Evolutionary conservation across 2,329 filamentous ascomycete genomes (phyloP).

Genomic region (Ambrosiella cleistominuta): DNA sequence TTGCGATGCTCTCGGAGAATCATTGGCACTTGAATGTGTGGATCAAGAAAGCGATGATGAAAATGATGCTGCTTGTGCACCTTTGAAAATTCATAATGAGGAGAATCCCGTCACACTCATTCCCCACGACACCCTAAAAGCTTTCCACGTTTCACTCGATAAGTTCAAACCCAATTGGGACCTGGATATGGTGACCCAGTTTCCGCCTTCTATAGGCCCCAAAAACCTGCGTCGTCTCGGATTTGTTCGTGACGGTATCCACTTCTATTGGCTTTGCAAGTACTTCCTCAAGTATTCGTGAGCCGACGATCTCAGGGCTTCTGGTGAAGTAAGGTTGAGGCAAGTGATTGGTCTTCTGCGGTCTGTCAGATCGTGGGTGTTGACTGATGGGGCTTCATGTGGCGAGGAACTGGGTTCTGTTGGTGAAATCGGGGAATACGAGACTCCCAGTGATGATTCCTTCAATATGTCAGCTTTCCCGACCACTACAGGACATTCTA

Average conservation of each 20-base stretch:
- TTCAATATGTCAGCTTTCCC: constrained; percentile 57
- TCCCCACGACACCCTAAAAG: constrained; percentile 29
- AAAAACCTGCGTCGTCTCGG: constrained; percentile 43
- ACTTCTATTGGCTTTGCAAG: constrained; percentile 56
- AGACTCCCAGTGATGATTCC: constrained; percentile 44
- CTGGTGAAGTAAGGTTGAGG: constrained; percentile 40
- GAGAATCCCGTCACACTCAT: constrained; percentile 23
- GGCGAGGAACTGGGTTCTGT: constrained; percentile 53
- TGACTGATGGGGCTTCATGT: constrained; percentile 43
- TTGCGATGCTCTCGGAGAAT: constrained; percentile 25
- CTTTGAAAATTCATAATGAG: not conserved
- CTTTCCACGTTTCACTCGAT: constrained; percentile 39
- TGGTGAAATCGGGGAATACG: constrained; percentile 49
- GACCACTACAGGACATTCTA: constrained; percentile 33
- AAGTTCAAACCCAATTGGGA: constrained; percentile 62
- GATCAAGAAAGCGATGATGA: constrained; percentile 15
- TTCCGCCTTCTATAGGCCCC: constrained; percentile 31
- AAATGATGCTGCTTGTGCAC: constrained; percentile 21
- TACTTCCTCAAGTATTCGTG: constrained; percentile 44
- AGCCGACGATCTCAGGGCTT: constrained; percentile 33
- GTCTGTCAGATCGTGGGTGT: constrained; percentile 41
- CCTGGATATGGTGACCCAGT: constrained; percentile 49
- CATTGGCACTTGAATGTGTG: constrained; percentile 24
- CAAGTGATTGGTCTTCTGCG: constrained; percentile 44
- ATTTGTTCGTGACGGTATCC: constrained; percentile 53